phyloP scores from a whole-genome alignment of 371 early-diverging fungal species.

The Mortierella sp. region DNA sequence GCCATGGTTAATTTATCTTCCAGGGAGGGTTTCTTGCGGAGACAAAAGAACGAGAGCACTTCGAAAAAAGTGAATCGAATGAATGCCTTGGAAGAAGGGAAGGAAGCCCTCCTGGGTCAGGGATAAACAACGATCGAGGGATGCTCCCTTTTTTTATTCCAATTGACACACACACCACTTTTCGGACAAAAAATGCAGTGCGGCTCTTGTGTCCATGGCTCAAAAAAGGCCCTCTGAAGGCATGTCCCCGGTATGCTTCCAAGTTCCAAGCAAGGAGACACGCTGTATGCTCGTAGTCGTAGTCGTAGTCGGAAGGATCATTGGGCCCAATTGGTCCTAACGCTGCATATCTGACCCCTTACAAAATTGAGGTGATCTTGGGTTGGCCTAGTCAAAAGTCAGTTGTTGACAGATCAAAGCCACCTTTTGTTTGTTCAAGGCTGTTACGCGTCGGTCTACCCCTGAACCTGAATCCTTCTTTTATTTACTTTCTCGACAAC shows the following conservation, averaged over 20 bases:
- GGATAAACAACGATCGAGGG: not conserved
- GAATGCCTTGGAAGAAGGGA: not conserved
- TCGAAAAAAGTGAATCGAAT: not conserved
- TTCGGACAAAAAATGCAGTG: not conserved
- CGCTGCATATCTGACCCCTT: not conserved
- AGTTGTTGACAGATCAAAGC: constrained; percentile 7
- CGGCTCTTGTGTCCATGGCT: not conserved
- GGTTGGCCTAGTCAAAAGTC: no score
- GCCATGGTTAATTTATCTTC: constrained; percentile 8
- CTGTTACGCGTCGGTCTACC: not conserved
- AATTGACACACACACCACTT: not conserved
- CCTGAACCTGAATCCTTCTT: not conserved
- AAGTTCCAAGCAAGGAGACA: no score
- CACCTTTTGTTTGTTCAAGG: not conserved
- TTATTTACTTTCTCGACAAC: not conserved
- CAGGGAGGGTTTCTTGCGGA: not conserved
- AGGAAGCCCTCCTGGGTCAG: not conserved
- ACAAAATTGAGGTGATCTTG: no score
- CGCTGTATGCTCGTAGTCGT: no score
- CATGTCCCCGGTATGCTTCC: not conserved
- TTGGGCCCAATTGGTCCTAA: not conserved
- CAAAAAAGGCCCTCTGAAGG: not conserved
- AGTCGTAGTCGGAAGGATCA: no score
- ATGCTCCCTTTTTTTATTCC: not conserved
- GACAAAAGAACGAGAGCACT: not conserved